These are phyloP conservation scores for Naganishia antarctica DNA, from an alignment of 768 basidiomycete genomes.

Conservation along the genomic window DNA sequence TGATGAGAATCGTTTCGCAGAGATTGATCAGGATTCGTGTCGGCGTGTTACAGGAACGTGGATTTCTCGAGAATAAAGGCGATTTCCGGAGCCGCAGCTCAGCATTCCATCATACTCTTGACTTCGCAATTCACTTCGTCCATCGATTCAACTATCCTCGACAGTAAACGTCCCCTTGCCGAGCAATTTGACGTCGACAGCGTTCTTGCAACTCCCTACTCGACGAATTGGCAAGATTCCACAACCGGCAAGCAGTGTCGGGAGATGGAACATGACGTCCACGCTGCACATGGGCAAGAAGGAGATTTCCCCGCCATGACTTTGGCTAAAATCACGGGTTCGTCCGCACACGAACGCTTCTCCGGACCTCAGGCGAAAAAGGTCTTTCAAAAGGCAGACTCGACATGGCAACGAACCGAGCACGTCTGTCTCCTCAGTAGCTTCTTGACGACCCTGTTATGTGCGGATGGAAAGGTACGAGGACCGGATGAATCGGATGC, in stretches of 20 bases:
- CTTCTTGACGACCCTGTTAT: constrained; percentile 75
- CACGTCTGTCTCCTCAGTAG: constrained; percentile 76
- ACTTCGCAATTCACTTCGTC: constrained; percentile 3
- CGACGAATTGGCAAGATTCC: constrained; percentile 81
- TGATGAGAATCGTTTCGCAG: constrained; percentile 28
- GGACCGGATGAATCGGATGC: constrained; percentile 58
- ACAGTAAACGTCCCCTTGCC: constrained; percentile 57
- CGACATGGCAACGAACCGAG: constrained; percentile 56
- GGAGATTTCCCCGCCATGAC: constrained; percentile 5
- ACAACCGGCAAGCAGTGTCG: constrained; percentile 72
- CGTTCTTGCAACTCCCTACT: constrained; percentile 58
- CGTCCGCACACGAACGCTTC: constrained; percentile 80
- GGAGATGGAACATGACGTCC: constrained; percentile 62
- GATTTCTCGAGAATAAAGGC: constrained; percentile 59
- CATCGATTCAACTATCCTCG: constrained; percentile 83
- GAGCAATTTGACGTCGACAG: constrained; percentile 5
- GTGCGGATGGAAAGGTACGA: constrained; percentile 61
- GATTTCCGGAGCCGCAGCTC: constrained; percentile 75
- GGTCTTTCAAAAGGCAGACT: constrained; percentile 50
- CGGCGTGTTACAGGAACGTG: constrained; percentile 50
- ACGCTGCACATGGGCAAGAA: constrained; percentile 51
- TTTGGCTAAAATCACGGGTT: constrained; percentile 52
- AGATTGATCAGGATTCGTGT: not conserved
- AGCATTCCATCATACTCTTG: constrained; percentile 45
- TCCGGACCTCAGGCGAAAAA: constrained; percentile 78